Base-by-base conservation (phyloP, 129 eudicot genomes). In the Ambrosia artemisiifolia region DNA sequence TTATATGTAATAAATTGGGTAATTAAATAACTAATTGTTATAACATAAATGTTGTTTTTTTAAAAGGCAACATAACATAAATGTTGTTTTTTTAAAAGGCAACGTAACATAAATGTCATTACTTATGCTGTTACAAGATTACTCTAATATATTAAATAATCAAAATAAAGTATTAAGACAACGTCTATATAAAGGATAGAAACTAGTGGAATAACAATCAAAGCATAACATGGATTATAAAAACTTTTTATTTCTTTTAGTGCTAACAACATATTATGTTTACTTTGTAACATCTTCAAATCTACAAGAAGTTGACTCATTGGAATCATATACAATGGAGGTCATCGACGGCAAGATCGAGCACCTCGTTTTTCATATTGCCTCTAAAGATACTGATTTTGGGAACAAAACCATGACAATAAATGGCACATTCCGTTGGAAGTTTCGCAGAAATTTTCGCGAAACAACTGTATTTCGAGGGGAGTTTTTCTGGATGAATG, bases 161-260 rank as follows among this genome's bases (percentile, higher is more conserved):
- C 18, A 14, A 62, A n/a, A n/a, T 35, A 62, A 20, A 42, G 0
- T 11, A 69, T 8, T 34, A 69, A 50, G 63, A 56, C 35, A 35
- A n/a, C n/a, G n/a, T 71, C 42, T 71, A 71, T 71, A 71, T 55
- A 71, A 71, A 19, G 66, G 42, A 28, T 11, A 13, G 54, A 40
- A 35, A 13, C 13, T 40, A 10, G 28, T 18, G n/a, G 6, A 4
- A 11, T 28, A 28, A 56, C 3, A 3, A 55, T 38, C 55, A 33
- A 51, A 38, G 7, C 55, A 71, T 56, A 55, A 40, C 65, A 56
- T 56, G 74, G 36, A 18, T 56, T 17, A 0, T 24, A 71, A 11
- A 11, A 6, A 20, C 40, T 14, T 51, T 55, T 8, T 34, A 50
- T 24, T 18, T 18, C 32, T 56, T 56, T 7, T n/a, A 6, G 75